phyloP scores from a whole-genome alignment of 352 stramenopile species.

The Phytophthora rubi region DNA sequence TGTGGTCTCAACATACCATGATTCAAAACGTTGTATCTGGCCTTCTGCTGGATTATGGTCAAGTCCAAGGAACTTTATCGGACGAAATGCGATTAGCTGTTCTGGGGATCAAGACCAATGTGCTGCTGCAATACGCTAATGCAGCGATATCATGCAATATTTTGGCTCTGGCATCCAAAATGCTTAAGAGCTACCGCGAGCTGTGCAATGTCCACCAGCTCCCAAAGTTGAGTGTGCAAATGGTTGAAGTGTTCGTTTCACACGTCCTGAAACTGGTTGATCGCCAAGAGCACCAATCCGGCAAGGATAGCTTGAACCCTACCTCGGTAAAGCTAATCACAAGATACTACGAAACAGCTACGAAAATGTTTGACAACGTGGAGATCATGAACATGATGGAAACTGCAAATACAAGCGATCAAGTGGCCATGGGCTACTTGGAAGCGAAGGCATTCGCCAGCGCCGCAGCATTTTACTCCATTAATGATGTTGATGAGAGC shows the following conservation, averaged over 20 bases:
- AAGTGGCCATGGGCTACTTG: conserved; percentile 61
- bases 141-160: conserved; percentile 74
- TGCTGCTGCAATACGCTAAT: conserved; percentile 76
- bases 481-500: conserved; percentile 38
- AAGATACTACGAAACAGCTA: conserved; percentile 76
- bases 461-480: conserved; percentile 71
- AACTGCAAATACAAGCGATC: conserved; percentile 44
- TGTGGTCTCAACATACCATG: conserved; percentile 74
- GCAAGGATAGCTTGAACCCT: conserved; percentile 13
- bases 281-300: conserved; percentile 55
- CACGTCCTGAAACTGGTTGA: conserved; percentile 81
- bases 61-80: conserved; percentile 41
- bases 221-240: conserved; percentile 76
- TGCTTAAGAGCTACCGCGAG: conserved; percentile 80
- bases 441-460: conserved; percentile 75
- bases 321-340: conserved; percentile 56
- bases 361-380: conserved; percentile 84
- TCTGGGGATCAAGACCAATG: conserved; percentile 38
- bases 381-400: conserved; percentile 79
- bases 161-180: conserved; percentile 72
- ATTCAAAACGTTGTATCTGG: conserved; percentile 51
- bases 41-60: conserved; percentile 42
- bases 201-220: conserved; percentile 71
- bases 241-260: conserved; percentile 85
- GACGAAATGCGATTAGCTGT: conserved; percentile 37